Conservation (phyloP, 768 basidiomycete species). For the Auriscalpium microsporum region DNA sequence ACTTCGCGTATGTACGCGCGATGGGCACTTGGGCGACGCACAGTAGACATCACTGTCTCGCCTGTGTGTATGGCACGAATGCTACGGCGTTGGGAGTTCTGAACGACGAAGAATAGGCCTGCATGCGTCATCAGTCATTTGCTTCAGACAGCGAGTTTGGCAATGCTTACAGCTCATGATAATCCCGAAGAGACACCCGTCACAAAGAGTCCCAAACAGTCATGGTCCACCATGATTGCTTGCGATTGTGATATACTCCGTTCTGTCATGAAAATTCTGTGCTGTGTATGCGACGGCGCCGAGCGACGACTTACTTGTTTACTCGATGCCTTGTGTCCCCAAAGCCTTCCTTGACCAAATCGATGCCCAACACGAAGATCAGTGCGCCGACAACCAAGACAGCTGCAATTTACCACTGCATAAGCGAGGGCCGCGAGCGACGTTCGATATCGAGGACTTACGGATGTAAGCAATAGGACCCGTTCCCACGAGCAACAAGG, state of each 20-base stretch:
- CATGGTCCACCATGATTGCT: constrained; percentile 92
- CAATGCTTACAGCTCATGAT: constrained; percentile 62
- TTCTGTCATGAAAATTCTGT: constrained; percentile 27
- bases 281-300: neutral
- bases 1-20: constrained; percentile 88
- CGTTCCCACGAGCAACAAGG: constrained; percentile 75
- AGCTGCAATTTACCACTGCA: constrained; percentile 36
- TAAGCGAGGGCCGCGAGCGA: neutral
- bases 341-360: constrained; percentile 93
- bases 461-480: constrained; percentile 88
- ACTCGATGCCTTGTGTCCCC: constrained; percentile 89
- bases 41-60: constrained; percentile 79
- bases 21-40: constrained; percentile 81
- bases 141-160: neutral
- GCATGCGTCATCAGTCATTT: neutral
- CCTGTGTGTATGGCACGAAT: constrained; percentile 82
- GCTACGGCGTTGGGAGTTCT: constrained; percentile 78
- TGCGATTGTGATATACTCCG: constrained; percentile 74
- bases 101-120: constrained; percentile 96
- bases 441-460: constrained; percentile 30
- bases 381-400: constrained; percentile 87
- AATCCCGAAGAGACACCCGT: constrained; percentile 90
- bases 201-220: constrained; percentile 91
- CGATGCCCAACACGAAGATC: constrained; percentile 91
- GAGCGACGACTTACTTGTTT: constrained; percentile 43